Conservation (phyloP, 192 early-diverging fungal species). For the Linnemannia elongata region DNA sequence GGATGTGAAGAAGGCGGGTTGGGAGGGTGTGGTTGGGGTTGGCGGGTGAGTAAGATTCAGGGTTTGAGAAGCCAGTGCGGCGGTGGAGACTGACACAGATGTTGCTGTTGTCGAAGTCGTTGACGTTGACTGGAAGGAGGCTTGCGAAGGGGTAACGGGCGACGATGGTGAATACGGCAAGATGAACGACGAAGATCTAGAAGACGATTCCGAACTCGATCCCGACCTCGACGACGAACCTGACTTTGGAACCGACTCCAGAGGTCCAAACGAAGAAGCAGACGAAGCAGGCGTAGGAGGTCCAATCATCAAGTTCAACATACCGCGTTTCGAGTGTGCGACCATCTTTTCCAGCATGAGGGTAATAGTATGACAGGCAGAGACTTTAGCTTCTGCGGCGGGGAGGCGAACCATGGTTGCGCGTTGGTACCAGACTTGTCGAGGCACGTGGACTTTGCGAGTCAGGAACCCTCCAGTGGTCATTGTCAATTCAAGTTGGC, state of each 20-base stretch:
- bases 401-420: constrained; percentile 27
- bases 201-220: neutral
- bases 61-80: too few species aligned
- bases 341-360: constrained; percentile 16
- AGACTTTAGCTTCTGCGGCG: constrained; percentile 50
- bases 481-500: constrained; percentile 58
- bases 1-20: neutral
- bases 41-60: neutral
- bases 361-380: constrained; percentile 38
- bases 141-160: neutral
- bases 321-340: constrained; percentile 16
- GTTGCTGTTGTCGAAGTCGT: neutral
- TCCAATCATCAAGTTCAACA: constrained; percentile 22
- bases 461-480: constrained; percentile 57
- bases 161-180: neutral
- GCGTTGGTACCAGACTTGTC: constrained; percentile 52
- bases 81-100: neutral
- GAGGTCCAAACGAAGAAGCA: neutral
- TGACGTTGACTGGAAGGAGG: neutral
- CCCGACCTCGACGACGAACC: neutral
- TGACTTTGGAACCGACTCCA: neutral
- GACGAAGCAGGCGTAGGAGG: too few species aligned
- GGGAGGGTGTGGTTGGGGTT: neutral
- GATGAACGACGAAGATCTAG: neutral
- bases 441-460: constrained; percentile 51